These are phyloP conservation scores for Salix koriyanagi DNA, from an alignment of 345 rosid species.

Conservation along the genomic window DNA sequence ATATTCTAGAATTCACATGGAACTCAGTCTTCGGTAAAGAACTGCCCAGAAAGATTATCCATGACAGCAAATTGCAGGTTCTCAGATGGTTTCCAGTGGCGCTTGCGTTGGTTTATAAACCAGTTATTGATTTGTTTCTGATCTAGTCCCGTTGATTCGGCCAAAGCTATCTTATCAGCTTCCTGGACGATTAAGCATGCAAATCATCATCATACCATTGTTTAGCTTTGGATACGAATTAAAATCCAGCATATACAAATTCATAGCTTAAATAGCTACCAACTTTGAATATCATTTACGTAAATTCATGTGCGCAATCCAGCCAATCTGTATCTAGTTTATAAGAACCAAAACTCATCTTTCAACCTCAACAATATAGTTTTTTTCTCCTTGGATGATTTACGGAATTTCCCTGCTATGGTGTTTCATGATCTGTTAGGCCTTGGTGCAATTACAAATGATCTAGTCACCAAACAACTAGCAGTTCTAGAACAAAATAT, in stretches of 20 bases:
- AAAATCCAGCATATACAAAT: background rate
- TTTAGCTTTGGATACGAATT: background rate
- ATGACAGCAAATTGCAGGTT: constrained; percentile 23
- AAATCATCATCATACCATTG: background rate
- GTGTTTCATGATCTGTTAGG: background rate
- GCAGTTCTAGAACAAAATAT: background rate
- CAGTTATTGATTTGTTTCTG: constrained; percentile 36
- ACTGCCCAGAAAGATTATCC: constrained; percentile 27
- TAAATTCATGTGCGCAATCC: too few relatives aligned
- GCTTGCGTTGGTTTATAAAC: constrained; percentile 35
- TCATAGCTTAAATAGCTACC: background rate
- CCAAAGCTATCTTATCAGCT: constrained; percentile 29
- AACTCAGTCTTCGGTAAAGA: constrained; percentile 17
- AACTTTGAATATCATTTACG: background rate
- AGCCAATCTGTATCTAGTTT: background rate
- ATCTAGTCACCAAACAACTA: background rate
- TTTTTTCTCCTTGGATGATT: background rate
- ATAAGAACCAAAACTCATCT: background rate
- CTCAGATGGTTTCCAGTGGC: constrained; percentile 34
- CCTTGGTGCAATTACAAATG: background rate
- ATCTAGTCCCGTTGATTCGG: constrained; percentile 34
- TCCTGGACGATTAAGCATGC: constrained; percentile 15
- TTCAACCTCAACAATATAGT: background rate
- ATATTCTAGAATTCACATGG: constrained; percentile 5
- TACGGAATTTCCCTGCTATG: background rate